Evolutionary conservation across 768 basidiomycete species (phyloP).

Genomic region (Rhodotorula diobovata): DNA sequence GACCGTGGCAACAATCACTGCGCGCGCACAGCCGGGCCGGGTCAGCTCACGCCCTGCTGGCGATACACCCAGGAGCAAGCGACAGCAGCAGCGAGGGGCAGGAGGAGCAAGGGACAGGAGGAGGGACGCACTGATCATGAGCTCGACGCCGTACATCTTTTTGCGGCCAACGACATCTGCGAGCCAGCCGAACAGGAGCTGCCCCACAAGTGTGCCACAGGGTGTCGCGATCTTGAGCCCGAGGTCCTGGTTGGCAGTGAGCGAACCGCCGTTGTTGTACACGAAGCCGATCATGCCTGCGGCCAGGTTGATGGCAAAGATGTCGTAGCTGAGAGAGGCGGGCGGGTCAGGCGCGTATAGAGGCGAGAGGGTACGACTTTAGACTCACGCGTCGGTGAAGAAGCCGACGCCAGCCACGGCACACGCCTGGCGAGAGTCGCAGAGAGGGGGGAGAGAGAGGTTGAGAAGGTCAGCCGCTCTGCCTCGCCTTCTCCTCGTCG

Average conservation of each 20-base stretch:
- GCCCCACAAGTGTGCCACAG: conserved; percentile 38
- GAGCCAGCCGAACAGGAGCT: conserved; percentile 40
- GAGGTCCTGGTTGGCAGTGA: conserved; percentile 64
- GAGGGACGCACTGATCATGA: conserved; percentile 57
- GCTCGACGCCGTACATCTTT: conserved; percentile 61
- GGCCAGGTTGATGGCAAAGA: conserved; percentile 85
- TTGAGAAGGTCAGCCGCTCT: background rate
- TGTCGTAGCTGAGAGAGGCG: conserved; percentile 56
- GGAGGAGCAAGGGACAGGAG: too few relatives aligned
- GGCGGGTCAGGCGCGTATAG: conserved; percentile 5
- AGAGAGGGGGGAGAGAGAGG: too few relatives aligned
- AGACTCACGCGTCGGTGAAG: conserved; percentile 68
- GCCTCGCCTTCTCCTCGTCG: too few relatives aligned
- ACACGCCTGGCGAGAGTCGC: conserved; percentile 46
- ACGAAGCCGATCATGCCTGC: conserved; percentile 78
- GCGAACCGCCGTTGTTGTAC: conserved; percentile 56
- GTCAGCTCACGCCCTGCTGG: too few relatives aligned
- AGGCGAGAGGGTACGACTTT: conserved; percentile 49
- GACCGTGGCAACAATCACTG: conserved; percentile 63
- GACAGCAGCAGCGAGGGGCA: too few relatives aligned
- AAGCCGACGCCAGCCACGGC: conserved; percentile 72
- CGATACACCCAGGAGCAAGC: too few relatives aligned
- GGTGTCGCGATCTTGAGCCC: conserved; percentile 47
- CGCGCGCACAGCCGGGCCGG: too few relatives aligned
- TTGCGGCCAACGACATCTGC: conserved; percentile 42